Percentiles rank a stretch among this genome's conserved stretches.
Conservation (phyloP, 345 rosid genomes). For the Lumnitzera littorea region DNA sequence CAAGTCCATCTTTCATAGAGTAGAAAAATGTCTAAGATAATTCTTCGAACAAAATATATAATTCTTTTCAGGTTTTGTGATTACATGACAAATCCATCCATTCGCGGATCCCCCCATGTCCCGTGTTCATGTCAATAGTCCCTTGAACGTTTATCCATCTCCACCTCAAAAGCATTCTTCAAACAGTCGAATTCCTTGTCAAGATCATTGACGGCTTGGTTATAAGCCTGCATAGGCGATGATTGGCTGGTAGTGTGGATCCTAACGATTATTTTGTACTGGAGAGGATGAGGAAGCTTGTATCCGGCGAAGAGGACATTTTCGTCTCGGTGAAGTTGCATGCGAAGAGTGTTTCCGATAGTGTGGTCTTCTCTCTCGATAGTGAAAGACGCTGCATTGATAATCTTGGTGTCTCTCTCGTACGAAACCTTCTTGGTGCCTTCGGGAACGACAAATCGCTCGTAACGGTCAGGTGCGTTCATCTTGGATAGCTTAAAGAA, state of each 20-base stretch:
- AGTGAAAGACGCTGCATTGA: slow-evolving; percentile 83
- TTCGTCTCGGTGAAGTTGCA: slow-evolving; percentile 89
- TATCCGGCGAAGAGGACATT: slow-evolving; percentile 94
- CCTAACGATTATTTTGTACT: slow-evolving; percentile 82
- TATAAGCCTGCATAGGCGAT: slow-evolving; percentile 96
- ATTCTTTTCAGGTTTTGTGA: too few species aligned
- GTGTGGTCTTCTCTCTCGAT: slow-evolving; percentile 87
- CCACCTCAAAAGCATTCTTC: slow-evolving; percentile 80
- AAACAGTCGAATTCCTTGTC: slow-evolving; percentile 86
- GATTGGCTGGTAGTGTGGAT: slow-evolving; percentile 91
- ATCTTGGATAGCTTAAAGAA: slow-evolving; percentile 1
- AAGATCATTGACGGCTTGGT: slow-evolving; percentile 86
- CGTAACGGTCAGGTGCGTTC: slow-evolving; percentile 94
- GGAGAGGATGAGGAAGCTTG: slow-evolving; percentile 92
- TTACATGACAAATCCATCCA: background rate
- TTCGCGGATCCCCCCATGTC: background rate
- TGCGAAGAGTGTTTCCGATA: slow-evolving; percentile 80
- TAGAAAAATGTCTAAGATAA: too few species aligned
- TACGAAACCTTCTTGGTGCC: slow-evolving; percentile 88
- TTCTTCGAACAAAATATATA: too few species aligned
- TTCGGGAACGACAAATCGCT: slow-evolving; percentile 87
- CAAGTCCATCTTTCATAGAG: too few species aligned
- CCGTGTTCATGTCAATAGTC: slow-evolving; percentile 19
- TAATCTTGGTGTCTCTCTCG: slow-evolving; percentile 88
- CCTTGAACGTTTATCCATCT: slow-evolving; percentile 37